These are phyloP conservation scores for Colletotrichum karsti DNA, from an alignment of 2,329 filamentous ascomycete species.

Conservation along the genomic window DNA sequence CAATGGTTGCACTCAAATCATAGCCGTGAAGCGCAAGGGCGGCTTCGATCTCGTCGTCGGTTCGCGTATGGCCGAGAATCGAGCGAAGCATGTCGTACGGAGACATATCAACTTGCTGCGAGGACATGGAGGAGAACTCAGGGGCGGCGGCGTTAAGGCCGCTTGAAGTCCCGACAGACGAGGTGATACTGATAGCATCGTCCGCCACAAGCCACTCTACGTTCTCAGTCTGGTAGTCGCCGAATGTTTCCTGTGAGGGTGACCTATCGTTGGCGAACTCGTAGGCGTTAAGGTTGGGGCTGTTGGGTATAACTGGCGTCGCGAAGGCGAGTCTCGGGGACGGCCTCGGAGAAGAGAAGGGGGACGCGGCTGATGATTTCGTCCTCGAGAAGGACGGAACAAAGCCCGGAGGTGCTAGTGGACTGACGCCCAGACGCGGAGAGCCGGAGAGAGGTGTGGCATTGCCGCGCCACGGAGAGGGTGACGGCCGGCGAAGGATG, in stretches of 20 bases:
- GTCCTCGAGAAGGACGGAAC: conserved; percentile 81
- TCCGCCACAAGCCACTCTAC: conserved; percentile 98
- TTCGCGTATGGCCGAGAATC: conserved; percentile 86
- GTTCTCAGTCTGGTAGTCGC: conserved; percentile 91
- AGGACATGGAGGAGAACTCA: conserved; percentile 71
- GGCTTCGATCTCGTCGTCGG: conserved; percentile 94
- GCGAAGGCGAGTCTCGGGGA: conserved; percentile 91
- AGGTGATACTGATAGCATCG: conserved; percentile 81
- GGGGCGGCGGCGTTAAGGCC: conserved; percentile 82
- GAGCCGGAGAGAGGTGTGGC: conserved; percentile 85
- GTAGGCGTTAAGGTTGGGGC: conserved; percentile 92
- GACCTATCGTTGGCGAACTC: conserved; percentile 87
- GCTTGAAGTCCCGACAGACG: conserved; percentile 73
- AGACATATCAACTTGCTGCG: conserved; percentile 88
- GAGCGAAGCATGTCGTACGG: conserved; percentile 98
- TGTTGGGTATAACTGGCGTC: conserved; percentile 91
- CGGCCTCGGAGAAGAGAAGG: conserved; percentile 92
- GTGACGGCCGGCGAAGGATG: conserved; percentile 88
- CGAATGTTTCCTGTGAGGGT: conserved; percentile 85
- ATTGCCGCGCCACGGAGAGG: conserved; percentile 89
- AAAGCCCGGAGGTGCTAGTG: conserved; percentile 86
- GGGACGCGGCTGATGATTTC: conserved; percentile 83
- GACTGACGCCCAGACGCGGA: conserved; percentile 81
- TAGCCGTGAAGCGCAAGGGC: conserved; percentile 90
- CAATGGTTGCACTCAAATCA: conserved; percentile 91